phyloP scores from a whole-genome alignment of 768 basidiomycete genomes.

The Kwoniella sp. region DNA sequence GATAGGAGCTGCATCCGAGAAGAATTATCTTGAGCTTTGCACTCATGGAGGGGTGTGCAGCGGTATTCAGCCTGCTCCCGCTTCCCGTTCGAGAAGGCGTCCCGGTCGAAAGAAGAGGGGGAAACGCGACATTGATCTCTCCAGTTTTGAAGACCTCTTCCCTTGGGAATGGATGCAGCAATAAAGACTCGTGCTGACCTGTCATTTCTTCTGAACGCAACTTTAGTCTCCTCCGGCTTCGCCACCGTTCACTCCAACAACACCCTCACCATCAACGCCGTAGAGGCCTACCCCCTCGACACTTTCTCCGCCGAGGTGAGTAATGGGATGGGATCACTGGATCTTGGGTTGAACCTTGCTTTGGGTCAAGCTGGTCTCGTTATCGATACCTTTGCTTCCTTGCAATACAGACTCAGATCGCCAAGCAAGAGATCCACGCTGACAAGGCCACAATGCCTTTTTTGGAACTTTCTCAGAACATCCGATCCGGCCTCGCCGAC shows the following conservation, averaged over 20 bases:
- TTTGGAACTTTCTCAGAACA: conserved; percentile 63
- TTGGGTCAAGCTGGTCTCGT: not conserved
- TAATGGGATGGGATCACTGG: no score
- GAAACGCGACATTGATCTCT: no score
- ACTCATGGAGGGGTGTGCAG: no score
- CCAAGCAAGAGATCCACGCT: no score
- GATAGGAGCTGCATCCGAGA: no score
- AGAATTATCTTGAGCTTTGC: no score
- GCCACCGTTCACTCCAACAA: conserved; percentile 98
- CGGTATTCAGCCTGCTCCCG: no score
- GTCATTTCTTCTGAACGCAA: not conserved
- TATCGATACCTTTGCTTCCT: not conserved
- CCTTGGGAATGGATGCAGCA: not conserved
- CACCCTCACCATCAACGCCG: conserved; percentile 91
- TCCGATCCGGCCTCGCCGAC: conserved; percentile 85
- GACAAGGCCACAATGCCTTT: not conserved
- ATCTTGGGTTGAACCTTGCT: not conserved
- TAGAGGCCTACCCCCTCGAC: conserved; percentile 92
- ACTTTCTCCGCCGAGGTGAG: conserved; percentile 85
- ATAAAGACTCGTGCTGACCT: not conserved
- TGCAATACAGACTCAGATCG: no score
- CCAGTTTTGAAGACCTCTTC: no score
- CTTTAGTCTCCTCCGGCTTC: conserved; percentile 88
- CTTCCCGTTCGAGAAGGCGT: no score
- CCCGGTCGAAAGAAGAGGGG: no score